These are phyloP conservation scores for Erodium texanum DNA, from an alignment of 441 rosid genomes.

Conservation along the genomic window DNA sequence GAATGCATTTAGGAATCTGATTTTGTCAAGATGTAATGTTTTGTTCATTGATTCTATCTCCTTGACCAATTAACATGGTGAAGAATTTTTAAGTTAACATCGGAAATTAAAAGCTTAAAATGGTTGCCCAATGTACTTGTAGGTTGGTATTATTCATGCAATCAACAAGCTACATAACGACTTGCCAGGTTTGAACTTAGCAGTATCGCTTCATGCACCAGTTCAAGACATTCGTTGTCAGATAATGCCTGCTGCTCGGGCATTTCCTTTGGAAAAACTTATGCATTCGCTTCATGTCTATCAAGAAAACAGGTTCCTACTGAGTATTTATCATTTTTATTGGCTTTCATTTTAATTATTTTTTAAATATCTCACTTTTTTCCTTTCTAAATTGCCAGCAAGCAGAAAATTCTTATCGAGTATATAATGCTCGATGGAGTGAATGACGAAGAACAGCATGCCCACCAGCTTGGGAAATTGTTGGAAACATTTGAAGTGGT, in stretches of 20 bases:
- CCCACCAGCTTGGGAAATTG: constrained; percentile 68
- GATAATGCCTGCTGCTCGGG: constrained; percentile 97
- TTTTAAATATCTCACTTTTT: constrained; percentile 7
- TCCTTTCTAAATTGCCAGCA: constrained; percentile 33
- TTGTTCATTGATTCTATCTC: neutral
- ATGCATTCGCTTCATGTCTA: constrained; percentile 63
- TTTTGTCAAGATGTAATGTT: neutral
- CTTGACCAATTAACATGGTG: neutral
- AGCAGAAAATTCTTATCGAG: constrained; percentile 77
- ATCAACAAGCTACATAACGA: constrained; percentile 83
- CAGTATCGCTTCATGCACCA: constrained; percentile 92
- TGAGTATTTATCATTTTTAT: neutral
- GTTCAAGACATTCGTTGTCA: constrained; percentile 90
- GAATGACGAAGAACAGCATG: constrained; percentile 76
- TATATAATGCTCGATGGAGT: constrained; percentile 94
- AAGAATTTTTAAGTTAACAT: too few relatives aligned
- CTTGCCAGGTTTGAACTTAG: constrained; percentile 87
- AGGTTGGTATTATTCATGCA: constrained; percentile 92
- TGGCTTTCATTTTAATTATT: neutral
- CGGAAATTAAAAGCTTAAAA: too few relatives aligned
- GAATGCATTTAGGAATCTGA: neutral
- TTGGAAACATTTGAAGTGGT: constrained; percentile 81
- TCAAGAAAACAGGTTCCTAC: constrained; percentile 60
- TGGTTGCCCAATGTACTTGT: constrained; percentile 23
- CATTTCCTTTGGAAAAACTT: constrained; percentile 93